Percentiles rank a stretch among this genome's conserved stretches.
Conservation (phyloP, 768 basidiomycete genomes). For the Mycena galopus region DNA sequence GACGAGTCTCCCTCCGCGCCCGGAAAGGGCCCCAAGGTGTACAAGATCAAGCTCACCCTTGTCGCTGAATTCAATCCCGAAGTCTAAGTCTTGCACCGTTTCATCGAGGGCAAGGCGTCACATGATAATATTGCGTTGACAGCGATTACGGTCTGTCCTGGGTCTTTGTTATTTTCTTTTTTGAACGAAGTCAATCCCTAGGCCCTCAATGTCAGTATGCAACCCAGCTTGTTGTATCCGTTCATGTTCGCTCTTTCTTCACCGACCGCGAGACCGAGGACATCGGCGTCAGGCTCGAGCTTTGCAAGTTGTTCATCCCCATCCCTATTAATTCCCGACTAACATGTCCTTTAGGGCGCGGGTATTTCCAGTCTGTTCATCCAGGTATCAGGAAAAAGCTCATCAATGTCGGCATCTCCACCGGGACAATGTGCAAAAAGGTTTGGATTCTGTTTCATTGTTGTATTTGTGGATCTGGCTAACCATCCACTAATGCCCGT, state of each 20-base stretch:
- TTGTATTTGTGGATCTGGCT: no score
- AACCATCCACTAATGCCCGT: conserved; percentile 39
- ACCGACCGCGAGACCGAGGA: conserved; percentile 60
- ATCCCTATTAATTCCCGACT: neutral
- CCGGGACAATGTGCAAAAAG: conserved; percentile 76
- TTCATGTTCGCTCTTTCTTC: conserved; percentile 74
- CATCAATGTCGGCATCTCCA: conserved; percentile 73
- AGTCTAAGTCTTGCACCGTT: conserved; percentile 67
- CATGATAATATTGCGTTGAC: conserved; percentile 70
- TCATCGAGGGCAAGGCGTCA: conserved; percentile 64
- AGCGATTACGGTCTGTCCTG: conserved; percentile 61
- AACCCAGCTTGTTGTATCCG: conserved; percentile 66
- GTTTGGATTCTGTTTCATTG: neutral
- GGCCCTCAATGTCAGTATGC: conserved; percentile 72
- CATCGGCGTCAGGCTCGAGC: conserved; percentile 63
- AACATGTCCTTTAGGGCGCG: conserved; percentile 65
- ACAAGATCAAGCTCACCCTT: conserved; percentile 70
- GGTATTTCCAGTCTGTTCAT: no score
- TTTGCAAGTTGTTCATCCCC: conserved; percentile 50
- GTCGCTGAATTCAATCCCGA: conserved; percentile 71
- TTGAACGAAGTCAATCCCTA: conserved; percentile 31
- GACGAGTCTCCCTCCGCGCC: conserved; percentile 49
- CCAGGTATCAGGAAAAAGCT: conserved; percentile 63
- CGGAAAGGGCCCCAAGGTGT: conserved; percentile 69
- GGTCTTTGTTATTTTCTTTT: conserved; percentile 18